Conservation (phyloP, 345 rosid species). For the Moricandia moricandioides region DNA sequence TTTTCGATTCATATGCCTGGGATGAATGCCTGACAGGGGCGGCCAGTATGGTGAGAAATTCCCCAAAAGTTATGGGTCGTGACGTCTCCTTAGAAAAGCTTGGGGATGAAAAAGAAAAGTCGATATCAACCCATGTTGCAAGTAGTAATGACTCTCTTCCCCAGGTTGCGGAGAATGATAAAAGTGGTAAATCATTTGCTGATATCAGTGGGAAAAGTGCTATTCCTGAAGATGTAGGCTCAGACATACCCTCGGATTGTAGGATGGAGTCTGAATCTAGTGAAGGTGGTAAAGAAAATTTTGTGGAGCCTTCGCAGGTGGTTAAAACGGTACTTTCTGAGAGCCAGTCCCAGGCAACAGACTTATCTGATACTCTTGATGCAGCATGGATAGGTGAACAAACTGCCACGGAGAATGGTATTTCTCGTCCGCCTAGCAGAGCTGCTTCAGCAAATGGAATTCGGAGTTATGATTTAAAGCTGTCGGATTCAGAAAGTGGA, state of each 20-base stretch:
- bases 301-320: constrained; percentile 46
- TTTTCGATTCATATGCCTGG: constrained; percentile 78
- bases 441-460: constrained; percentile 35
- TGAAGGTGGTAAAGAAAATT: constrained; percentile 36
- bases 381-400: constrained; percentile 73
- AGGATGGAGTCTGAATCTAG: constrained; percentile 40
- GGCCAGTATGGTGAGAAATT: constrained; percentile 45
- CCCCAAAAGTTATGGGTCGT: constrained; percentile 41
- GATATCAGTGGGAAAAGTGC: constrained; percentile 25
- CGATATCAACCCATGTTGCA: constrained; percentile 39
- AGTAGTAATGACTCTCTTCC: constrained; percentile 45
- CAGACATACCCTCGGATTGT: constrained; percentile 34
- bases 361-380: constrained; percentile 74
- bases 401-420: constrained; percentile 57
- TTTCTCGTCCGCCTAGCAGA: constrained; percentile 41
- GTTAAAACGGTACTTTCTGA: constrained; percentile 46
- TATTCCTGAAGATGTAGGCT: constrained; percentile 36
- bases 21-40: constrained; percentile 70
- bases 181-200: constrained; percentile 23
- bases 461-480: constrained; percentile 33
- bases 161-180: constrained; percentile 29
- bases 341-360: constrained; percentile 47
- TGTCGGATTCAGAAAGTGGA: constrained; percentile 25
- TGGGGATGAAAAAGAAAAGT: constrained; percentile 43
- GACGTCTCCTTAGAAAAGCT: constrained; percentile 52